phyloP scores from a whole-genome alignment of 345 rosid genomes.

The Bruguiera gymnorhiza region DNA sequence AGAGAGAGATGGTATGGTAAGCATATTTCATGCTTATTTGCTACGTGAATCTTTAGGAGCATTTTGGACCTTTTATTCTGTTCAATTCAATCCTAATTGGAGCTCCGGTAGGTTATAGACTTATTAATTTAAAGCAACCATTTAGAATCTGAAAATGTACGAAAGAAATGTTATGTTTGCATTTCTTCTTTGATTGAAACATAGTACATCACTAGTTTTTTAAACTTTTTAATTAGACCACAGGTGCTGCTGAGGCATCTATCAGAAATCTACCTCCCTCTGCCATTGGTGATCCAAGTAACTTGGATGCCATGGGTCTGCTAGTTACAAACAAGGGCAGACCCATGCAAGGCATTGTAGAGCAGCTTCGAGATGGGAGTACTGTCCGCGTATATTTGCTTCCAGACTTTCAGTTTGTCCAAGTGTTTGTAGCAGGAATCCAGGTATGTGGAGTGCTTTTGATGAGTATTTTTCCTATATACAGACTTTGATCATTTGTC shows the following conservation, averaged over 20 bases:
- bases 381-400: constrained; percentile 85
- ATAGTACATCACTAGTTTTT: not conserved
- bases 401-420: constrained; percentile 94
- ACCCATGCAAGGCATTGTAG: constrained; percentile 84
- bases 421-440: constrained; percentile 92
- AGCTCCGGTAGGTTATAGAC: too few relatives aligned
- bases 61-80: too few relatives aligned
- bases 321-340: constrained; percentile 75
- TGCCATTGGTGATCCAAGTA: constrained; percentile 79
- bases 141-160: too few relatives aligned
- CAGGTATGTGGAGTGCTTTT: constrained; percentile 47
- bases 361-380: constrained; percentile 97
- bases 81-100: too few relatives aligned
- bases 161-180: not conserved
- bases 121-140: too few relatives aligned
- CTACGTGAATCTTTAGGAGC: too few relatives aligned
- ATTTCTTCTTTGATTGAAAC: not conserved
- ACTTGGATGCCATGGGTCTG: constrained; percentile 81
- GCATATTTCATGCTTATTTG: too few relatives aligned
- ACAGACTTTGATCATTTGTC: not conserved
- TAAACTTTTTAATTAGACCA: constrained; percentile 22
- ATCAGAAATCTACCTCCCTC: constrained; percentile 88
- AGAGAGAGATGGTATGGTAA: too few relatives aligned
- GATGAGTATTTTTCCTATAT: not conserved
- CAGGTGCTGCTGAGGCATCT: constrained; percentile 83